These are phyloP conservation scores for Candida caryicola DNA, from an alignment of 805 yeast genomes.

Conservation along the genomic window DNA sequence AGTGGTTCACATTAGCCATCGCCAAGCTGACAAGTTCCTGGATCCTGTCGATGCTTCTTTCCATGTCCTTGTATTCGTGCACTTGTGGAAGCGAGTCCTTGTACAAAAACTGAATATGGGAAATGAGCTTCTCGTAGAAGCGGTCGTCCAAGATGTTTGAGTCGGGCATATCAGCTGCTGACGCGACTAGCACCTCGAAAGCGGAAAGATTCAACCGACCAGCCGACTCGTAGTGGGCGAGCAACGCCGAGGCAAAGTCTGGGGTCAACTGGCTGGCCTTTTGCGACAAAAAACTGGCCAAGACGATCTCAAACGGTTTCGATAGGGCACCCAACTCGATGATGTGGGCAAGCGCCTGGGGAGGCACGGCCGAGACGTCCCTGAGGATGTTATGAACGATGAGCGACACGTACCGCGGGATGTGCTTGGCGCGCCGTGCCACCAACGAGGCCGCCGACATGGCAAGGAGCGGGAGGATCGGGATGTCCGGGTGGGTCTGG, in stretches of 20 bases:
- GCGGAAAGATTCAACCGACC: conserved; percentile 11
- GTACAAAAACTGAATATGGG: conserved; percentile 29
- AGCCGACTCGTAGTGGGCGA: conserved; percentile 10
- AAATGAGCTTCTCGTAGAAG: conserved; percentile 19
- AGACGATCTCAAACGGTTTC: conserved; percentile 11
- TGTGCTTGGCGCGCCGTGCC: conserved; percentile 5
- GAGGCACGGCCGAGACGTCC: conserved; percentile 11
- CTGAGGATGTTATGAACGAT: conserved; percentile 20
- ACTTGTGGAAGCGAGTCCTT: conserved; percentile 25
- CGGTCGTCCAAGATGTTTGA: conserved; percentile 16
- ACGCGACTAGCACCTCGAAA: conserved; percentile 13
- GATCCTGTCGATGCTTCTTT: conserved; percentile 24
- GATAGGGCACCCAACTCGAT: conserved; percentile 25
- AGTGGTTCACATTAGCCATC: conserved; percentile 1
- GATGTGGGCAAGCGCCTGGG: conserved; percentile 21
- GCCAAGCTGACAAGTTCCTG: conserved; percentile 11
- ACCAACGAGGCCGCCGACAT: conserved; percentile 14
- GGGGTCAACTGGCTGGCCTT: conserved; percentile 9
- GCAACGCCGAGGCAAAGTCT: conserved; percentile 16
- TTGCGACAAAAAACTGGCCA: conserved; percentile 11
- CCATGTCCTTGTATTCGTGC: conserved; percentile 35
- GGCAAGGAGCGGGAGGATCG: conserved; percentile 16
- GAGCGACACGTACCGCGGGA: conserved; percentile 29
- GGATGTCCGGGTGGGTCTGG: conserved; percentile 1
- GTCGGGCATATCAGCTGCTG: not conserved